These are phyloP conservation scores for Lipomyces orientalis DNA, from an alignment of 805 yeast genomes.

Conservation along the genomic window DNA sequence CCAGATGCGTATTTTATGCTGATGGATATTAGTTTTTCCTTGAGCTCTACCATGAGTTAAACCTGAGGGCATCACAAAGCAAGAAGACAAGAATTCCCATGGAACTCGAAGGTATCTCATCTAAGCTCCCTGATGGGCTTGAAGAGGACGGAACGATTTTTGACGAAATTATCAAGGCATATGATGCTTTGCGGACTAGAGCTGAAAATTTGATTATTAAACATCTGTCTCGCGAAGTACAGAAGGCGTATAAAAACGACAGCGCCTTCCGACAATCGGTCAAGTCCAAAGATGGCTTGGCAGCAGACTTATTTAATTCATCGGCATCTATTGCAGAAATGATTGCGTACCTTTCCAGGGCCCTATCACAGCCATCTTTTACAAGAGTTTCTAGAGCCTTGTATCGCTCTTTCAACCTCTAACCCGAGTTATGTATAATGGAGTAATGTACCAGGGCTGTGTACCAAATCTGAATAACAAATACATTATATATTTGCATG, in stretches of 20 bases:
- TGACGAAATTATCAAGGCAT: slow-evolving; percentile 52
- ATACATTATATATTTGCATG: neutral
- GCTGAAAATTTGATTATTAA: slow-evolving; percentile 44
- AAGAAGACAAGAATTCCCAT: slow-evolving; percentile 12
- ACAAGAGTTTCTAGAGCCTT: slow-evolving; percentile 23
- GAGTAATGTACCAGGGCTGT: too few species aligned
- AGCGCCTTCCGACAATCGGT: slow-evolving; percentile 22
- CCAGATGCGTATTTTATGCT: neutral
- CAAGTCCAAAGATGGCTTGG: slow-evolving; percentile 21
- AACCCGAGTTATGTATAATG: neutral
- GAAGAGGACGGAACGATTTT: slow-evolving; percentile 50
- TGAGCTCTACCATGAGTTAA: slow-evolving; percentile 49
- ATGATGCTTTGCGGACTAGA: slow-evolving; percentile 45
- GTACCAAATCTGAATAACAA: neutral
- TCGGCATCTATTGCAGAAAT: slow-evolving; percentile 22
- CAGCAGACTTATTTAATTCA: slow-evolving; percentile 22
- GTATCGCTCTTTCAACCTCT: slow-evolving; percentile 25
- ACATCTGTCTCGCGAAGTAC: slow-evolving; percentile 42
- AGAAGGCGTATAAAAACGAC: slow-evolving; percentile 22
- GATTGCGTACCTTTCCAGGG: slow-evolving; percentile 25
- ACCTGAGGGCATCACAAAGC: slow-evolving; percentile 40
- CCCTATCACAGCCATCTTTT: slow-evolving; percentile 25
- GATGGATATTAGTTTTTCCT: slow-evolving; percentile 46
- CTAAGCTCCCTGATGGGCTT: slow-evolving; percentile 31
- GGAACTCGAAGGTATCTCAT: slow-evolving; percentile 17